These are phyloP conservation scores for Phytophthora boehmeriae DNA, from an alignment of 352 stramenopile genomes.

Conservation along the genomic window DNA sequence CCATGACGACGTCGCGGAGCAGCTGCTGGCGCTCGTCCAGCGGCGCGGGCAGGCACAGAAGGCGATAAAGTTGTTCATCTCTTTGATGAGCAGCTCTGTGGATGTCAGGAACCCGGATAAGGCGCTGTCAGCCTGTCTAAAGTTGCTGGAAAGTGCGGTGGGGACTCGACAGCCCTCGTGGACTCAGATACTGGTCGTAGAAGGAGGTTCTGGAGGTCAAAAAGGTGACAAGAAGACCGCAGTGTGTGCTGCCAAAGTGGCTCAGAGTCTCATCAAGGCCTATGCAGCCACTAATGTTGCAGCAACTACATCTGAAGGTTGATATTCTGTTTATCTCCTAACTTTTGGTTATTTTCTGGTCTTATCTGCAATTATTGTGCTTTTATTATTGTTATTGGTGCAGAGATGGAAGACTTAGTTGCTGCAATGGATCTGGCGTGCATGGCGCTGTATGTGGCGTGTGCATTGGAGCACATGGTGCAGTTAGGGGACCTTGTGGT, in stretches of 20 bases:
- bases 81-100: constrained; percentile 16
- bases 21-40: constrained; percentile 39
- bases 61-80: constrained; percentile 25
- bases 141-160: constrained; percentile 30
- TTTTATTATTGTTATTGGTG: constrained; percentile 1
- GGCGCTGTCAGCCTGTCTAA: constrained; percentile 4
- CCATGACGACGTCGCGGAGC: constrained; percentile 20
- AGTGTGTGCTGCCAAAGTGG: constrained; percentile 59
- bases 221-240: constrained; percentile 37
- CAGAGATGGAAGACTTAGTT: constrained; percentile 32
- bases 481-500: constrained; percentile 65
- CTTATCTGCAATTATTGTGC: not conserved
- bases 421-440: constrained; percentile 58
- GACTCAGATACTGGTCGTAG: constrained; percentile 11
- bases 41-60: constrained; percentile 12
- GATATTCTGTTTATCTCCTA: not conserved
- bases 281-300: constrained; percentile 33
- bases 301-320: constrained; percentile 29
- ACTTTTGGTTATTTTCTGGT: not conserved
- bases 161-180: constrained; percentile 23
- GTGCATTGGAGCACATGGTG: constrained; percentile 45
- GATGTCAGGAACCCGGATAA: constrained; percentile 1
- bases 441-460: constrained; percentile 58
- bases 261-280: constrained; percentile 66
- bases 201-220: constrained; percentile 23